Conservation (phyloP, 139 green algal genomes). For the Coelastrella sp. region DNA sequence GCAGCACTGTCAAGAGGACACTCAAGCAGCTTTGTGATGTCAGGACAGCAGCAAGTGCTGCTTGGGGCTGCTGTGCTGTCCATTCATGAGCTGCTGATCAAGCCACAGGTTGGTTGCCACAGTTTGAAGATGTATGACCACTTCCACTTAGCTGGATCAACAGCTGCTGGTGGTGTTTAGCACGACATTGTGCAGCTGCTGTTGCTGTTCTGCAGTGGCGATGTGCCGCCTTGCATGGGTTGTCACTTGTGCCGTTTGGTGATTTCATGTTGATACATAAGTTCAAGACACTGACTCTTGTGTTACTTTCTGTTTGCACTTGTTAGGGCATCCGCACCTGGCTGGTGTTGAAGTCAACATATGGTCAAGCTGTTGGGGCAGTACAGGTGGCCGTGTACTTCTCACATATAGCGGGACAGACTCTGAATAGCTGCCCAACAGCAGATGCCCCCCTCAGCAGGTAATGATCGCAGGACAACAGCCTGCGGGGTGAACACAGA, state of each 20-base stretch:
- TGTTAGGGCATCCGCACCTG: slow-evolving; percentile 52
- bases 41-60: slow-evolving; percentile 56
- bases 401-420: slow-evolving; percentile 4
- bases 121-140: too few relatives aligned
- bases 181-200: too few relatives aligned
- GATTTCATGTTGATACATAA: too few relatives aligned
- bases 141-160: too few relatives aligned
- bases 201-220: too few relatives aligned
- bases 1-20: slow-evolving; percentile 47
- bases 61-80: slow-evolving; percentile 51
- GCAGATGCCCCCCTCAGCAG: slow-evolving; percentile 31
- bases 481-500: background rate
- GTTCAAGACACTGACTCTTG: too few relatives aligned
- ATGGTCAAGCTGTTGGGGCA: slow-evolving; percentile 60
- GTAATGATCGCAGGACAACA: background rate
- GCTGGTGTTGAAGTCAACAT: slow-evolving; percentile 58
- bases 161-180: too few relatives aligned
- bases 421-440: slow-evolving; percentile 32
- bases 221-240: too few relatives aligned
- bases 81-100: slow-evolving; percentile 52
- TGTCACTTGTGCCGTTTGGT: too few relatives aligned
- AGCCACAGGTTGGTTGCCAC: slow-evolving; percentile 53
- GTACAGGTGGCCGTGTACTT: slow-evolving; percentile 62
- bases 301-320: background rate
- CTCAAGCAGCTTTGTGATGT: slow-evolving; percentile 37